Base-by-base conservation (phyloP, 768 basidiomycete genomes). In the Rhodotorula taiwanensis region DNA sequence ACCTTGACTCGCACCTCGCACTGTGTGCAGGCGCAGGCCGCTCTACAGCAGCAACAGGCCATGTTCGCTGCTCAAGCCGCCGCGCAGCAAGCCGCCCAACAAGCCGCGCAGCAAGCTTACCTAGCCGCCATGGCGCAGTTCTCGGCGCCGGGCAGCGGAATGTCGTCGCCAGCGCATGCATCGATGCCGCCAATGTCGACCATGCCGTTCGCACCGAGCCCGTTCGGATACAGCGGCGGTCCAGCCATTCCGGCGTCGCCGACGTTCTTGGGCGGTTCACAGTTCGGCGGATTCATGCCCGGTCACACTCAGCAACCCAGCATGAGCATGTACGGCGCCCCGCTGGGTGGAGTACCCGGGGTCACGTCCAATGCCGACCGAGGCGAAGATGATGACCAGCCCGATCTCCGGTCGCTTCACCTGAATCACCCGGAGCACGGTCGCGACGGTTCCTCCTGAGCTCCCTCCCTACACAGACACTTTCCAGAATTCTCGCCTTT, bases 41-140 rank as follows among this genome's bases (percentile, higher is more conserved):
- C 53, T 20, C 39, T 53, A 34, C 56, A 58, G 41, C 60, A 67
- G 31, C 87, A 88, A 64, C 87, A 88, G 70, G 57, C 56, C 28
- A 83, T 89, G 83, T 86, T 87, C 72, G 88, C 87, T 8, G 88
- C 89, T 25, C 86, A 88, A 72, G 58, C 58, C 18, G 64, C 87
- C 11, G 84, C 81, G 1, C 63, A 64, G 44, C 86, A 88, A 72
- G 58, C 58, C 18, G 58, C 87, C 9, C 84, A 81, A 2, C 41
- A 42, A 6, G 61, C 61, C 21, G 61, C 61, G 16, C 58, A 56
- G 39, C 66, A 67, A 52, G 67, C 67, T 43, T 64, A 68, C 52
- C 50, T 68, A 41, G 53, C 58, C 20, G 66, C 66, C 2, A 68
- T 68, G 66, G 21, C 54, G 42, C 62, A 63, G 36, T 68, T 63